Evolutionary conservation across 106 monocot genomes (phyloP).

Genomic region (Acorus calamus): DNA sequence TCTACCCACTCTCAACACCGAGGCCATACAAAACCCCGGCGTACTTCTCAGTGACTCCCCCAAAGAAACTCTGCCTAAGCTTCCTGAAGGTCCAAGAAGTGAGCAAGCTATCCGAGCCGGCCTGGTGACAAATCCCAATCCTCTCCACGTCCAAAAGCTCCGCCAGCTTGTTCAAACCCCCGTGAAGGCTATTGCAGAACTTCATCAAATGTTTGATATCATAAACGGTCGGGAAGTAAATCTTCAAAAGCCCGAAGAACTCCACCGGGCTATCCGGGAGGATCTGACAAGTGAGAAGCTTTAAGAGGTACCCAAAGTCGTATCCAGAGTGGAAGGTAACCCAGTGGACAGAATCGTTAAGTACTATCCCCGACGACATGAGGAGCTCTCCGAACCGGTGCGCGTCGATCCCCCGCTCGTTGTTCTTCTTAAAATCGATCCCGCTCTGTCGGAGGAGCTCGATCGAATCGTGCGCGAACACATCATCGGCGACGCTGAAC

Average conservation of each 20-base stretch:
- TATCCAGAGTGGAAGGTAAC: slow-evolving; percentile 62
- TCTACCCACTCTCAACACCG: slow-evolving; percentile 8
- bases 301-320: slow-evolving; percentile 52
- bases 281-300: slow-evolving; percentile 38
- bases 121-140: slow-evolving; percentile 28
- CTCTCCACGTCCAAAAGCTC: slow-evolving; percentile 30
- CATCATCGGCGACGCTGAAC: slow-evolving; percentile 24
- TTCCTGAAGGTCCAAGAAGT: slow-evolving; percentile 25
- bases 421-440: slow-evolving; percentile 38
- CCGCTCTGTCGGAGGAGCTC: slow-evolving; percentile 51
- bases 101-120: slow-evolving; percentile 39
- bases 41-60: slow-evolving; percentile 14
- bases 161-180: slow-evolving; percentile 38
- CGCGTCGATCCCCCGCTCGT: slow-evolving; percentile 29
- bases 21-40: slow-evolving; percentile 22
- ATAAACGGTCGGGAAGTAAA: slow-evolving; percentile 34
- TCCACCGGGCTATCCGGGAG: slow-evolving; percentile 34
- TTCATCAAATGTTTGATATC: slow-evolving; percentile 40
- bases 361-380: slow-evolving; percentile 63
- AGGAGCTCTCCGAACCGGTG: slow-evolving; percentile 47
- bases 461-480: slow-evolving; percentile 42
- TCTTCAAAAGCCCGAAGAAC: slow-evolving; percentile 37
- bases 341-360: slow-evolving; percentile 47
- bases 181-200: slow-evolving; percentile 47
- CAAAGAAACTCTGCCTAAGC: slow-evolving; percentile 27